phyloP scores from a whole-genome alignment of 192 early-diverging fungal genomes.

The Coemansia sp. region DNA sequence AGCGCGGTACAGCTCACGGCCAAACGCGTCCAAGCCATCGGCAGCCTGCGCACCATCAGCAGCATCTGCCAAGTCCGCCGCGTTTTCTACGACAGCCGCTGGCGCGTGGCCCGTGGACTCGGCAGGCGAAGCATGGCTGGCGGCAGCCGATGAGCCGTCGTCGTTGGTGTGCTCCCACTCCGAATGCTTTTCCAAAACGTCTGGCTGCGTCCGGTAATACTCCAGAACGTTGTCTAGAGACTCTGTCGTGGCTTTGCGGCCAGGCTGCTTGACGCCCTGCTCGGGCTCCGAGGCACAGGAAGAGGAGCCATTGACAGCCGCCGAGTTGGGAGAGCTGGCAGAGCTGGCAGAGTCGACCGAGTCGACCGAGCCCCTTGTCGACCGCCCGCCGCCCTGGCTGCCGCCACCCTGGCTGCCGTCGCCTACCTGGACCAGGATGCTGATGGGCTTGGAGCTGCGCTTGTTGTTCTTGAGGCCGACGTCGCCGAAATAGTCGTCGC shows the following conservation, averaged over 20 bases:
- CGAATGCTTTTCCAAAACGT: conserved; percentile 2
- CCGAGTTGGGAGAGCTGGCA: too few relatives aligned
- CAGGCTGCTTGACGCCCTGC: conserved; percentile 4
- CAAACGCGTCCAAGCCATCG: background rate
- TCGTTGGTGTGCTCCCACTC: conserved; percentile 3
- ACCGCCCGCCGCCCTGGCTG: conserved; percentile 10
- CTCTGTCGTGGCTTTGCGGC: conserved; percentile 42
- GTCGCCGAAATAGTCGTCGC: conserved; percentile 10
- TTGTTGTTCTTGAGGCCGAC: conserved; percentile 8
- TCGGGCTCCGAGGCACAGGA: background rate
- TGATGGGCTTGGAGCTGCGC: conserved; percentile 26
- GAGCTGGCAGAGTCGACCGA: too few relatives aligned
- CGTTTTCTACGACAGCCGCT: too few relatives aligned
- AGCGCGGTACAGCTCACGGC: background rate
- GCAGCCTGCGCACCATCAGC: background rate
- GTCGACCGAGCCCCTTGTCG: background rate
- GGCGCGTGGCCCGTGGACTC: background rate
- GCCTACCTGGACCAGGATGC: conserved; percentile 41
- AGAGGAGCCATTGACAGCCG: background rate
- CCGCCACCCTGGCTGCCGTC: conserved; percentile 38
- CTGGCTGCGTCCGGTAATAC: conserved; percentile 38
- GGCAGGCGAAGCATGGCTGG: background rate
- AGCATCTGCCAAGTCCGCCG: background rate
- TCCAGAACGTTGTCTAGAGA: conserved; percentile 50
- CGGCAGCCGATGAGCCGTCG: background rate